These are phyloP conservation scores for Trichoderma orchidacearum DNA, from an alignment of 495 filamentous ascomycete genomes.

Conservation along the genomic window DNA sequence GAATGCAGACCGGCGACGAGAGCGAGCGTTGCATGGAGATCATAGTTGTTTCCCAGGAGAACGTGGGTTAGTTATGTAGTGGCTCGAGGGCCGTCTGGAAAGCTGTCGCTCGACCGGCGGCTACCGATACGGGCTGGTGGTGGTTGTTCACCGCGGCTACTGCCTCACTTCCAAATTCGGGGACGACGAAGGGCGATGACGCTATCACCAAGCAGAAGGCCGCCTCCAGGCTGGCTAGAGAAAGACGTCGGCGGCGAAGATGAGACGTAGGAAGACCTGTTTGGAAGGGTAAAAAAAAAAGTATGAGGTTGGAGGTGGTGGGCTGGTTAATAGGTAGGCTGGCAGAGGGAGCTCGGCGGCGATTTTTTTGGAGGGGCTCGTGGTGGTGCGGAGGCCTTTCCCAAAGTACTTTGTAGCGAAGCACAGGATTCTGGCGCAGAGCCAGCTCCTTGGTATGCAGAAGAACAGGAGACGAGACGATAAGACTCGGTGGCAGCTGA, in stretches of 20 bases:
- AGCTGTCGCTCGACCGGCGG: not conserved
- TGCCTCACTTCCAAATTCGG: too few relatives aligned
- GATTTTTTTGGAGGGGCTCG: not conserved
- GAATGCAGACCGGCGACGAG: slow-evolving; percentile 36
- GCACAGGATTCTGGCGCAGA: not conserved
- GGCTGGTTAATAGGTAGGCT: not conserved
- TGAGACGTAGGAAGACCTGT: not conserved
- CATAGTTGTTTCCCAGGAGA: slow-evolving; percentile 27
- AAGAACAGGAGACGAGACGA: not conserved
- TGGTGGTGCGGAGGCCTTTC: not conserved
- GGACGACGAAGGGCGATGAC: not conserved
- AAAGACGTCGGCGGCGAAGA: not conserved
- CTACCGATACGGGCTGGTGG: not conserved
- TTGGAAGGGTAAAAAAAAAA: not conserved
- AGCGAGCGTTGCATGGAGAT: slow-evolving; percentile 42
- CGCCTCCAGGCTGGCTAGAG: not conserved
- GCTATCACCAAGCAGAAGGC: not conserved
- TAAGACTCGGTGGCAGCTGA: not conserved
- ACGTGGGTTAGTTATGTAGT: not conserved
- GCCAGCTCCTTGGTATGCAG: not conserved
- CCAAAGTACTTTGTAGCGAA: not conserved
- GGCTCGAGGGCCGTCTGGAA: not conserved
- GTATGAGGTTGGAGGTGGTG: not conserved
- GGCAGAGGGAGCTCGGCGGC: not conserved
- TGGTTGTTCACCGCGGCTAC: not conserved